Base-by-base conservation (phyloP, 345 rosid species). In the Excoecaria cochinchinensis region DNA sequence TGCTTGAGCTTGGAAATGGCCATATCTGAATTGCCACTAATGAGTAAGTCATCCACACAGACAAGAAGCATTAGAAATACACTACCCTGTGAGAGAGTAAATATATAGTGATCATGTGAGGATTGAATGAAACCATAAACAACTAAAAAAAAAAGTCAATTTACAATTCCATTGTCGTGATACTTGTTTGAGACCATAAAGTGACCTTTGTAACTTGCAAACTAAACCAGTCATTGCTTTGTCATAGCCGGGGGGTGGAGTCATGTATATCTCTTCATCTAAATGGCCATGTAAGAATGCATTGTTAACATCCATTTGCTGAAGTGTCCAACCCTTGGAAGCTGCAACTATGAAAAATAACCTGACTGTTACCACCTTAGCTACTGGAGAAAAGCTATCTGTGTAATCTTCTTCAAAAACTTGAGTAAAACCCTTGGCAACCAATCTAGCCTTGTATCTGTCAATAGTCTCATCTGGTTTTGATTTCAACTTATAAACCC, bases 21-120 rank as follows among this genome's bases (percentile, higher is more conserved):
- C 1, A 6, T 2, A 6, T 55, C 6, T 55, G 19, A 55, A 6
- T 55, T 19, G 5, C 50, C 50, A 10, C 24, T 19, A 4, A 64
- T 1, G 0, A 64, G 8, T 11, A 64, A 47, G 39, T 64, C 68
- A 64, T 64, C 68, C 48, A 39, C 48, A 38, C 39, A 39, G 15
- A 64, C 24, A 0, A 64, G 7, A 5, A 39, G 17, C 0, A 22
- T 24, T 5, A 39, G 2, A 10, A 64, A 64, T 15, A 4, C 7
- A 9, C 0, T 4, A 4, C 1, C 3, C 1, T 0, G 1, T 3
- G 3, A 2, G 6, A 38, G 17, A 3, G 11, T 38, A 17, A 64
- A 64, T 4, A 64, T 8, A n/a, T 24, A 64, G 15, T 16, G 0
- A 21, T 64, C 68, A 38, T 15, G 13, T 5, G 3, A 3, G 5